A percentile compares a stretch with the other conserved stretches of the same genome.
Conservation (phyloP, 768 basidiomycete genomes). For the Lactarius sanguifluus region DNA sequence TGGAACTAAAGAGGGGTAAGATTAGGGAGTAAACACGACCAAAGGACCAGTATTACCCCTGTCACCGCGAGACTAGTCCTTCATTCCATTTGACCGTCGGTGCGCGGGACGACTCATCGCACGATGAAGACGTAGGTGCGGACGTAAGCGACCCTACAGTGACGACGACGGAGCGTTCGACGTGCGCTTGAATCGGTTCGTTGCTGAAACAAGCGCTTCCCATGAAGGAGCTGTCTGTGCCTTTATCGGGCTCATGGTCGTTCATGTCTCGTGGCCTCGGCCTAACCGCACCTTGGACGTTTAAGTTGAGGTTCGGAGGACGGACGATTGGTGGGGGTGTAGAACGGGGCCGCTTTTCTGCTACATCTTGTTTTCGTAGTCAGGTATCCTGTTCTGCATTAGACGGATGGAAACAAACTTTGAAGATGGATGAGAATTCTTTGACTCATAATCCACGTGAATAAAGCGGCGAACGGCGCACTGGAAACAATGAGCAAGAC, state of each 20-base stretch:
- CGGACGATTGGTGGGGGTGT: background rate
- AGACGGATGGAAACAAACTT: slow-evolving; percentile 28
- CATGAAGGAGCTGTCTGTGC: background rate
- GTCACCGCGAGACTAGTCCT: background rate
- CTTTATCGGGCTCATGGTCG: background rate
- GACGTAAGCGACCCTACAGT: background rate
- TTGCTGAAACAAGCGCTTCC: background rate
- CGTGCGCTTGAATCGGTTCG: background rate
- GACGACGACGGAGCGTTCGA: slow-evolving; percentile 1
- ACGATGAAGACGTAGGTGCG: background rate
- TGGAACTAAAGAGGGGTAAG: too few species aligned
- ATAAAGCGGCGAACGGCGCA: slow-evolving; percentile 32
- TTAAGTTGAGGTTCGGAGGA: background rate
- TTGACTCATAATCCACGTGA: slow-evolving; percentile 40
- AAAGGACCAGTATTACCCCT: background rate
- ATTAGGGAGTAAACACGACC: background rate
- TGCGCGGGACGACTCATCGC: background rate
- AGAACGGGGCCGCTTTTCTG: slow-evolving; percentile 18
- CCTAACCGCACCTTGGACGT: background rate
- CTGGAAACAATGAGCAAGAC: slow-evolving; percentile 2
- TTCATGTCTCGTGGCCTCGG: background rate
- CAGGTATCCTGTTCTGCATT: too few species aligned
- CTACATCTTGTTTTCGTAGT: slow-evolving; percentile 27
- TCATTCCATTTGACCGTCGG: background rate
- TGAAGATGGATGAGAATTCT: slow-evolving; percentile 38